Base-by-base conservation (phyloP, 1,139 yeast species). In the Lizanozyma gosingica region DNA sequence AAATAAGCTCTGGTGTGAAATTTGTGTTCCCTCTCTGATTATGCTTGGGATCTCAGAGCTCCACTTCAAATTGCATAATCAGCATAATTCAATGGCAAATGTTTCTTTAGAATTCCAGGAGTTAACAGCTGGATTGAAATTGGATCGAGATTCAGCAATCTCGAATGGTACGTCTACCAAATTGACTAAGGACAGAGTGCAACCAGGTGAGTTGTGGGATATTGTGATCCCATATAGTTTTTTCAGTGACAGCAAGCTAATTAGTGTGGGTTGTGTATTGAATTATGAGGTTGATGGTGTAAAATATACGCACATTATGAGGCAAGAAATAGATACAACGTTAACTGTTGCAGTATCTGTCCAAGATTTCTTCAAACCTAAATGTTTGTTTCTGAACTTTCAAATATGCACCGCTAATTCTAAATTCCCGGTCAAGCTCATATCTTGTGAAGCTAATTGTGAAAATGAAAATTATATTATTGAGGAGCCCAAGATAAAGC, bases 281-380 rank as follows among this genome's bases (percentile, higher is more conserved):
- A 55, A 53, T 4, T 47, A 41, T 2, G 35, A 40, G n/a, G 44
- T 47, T 14, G 50, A 43, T 1, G 60, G 52, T 4, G 53, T 52
- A 22, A 41, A 33, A 2, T 61, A 45, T 40, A 47, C 43, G n/a
- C 62, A 61, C 45, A 42, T 51, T 1, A 44, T 62, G 2, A 56
- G 56, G 3, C 56, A 57, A 38, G 53, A 50, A 4, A 50, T 81
- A 4, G 80, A 80, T 43, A 70, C 78, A 3, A 63, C 78, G 1
- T 62, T 84, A 33, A 61, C 69, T 14, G 55, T 80, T 4, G 80
- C 88, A 1, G 90, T 84, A 1, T 76, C 85, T 2, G 94, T 84
- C 2, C 90, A 83, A 51, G 94, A 85, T 55, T 77, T 80, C 14
- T 83, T 83, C 61, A 75, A 74, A 43, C 55, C 71, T 1, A 59